Base-by-base conservation (phyloP, 257 asterid species). In the Euphrasia confusa region DNA sequence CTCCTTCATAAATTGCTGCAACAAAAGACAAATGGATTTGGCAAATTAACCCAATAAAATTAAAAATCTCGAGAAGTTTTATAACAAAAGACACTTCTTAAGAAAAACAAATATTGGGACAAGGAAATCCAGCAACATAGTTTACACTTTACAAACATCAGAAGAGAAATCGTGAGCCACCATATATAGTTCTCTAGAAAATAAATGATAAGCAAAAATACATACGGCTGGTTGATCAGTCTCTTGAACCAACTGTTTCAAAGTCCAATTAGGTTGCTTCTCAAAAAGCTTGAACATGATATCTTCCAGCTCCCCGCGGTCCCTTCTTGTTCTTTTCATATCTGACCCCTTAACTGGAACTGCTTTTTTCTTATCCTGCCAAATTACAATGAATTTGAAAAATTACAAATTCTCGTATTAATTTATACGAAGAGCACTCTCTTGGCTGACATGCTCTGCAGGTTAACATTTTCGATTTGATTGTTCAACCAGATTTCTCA, bases 1-100 rank as follows among this genome's bases (percentile, higher is more conserved):
- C 85, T 93, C 97, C 68, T 93, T 87, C 84, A 89, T 78, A 71
- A 82, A 83, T 84, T 85, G 97, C 95, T 87, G 96, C 77, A 71
- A 62, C 71, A 49, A 37, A 69, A 62, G 58, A 59, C 35, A 1
- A 8, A 71, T 49, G 39, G 63, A 45, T 60, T 63, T 39, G 58
- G 42, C 10, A 10, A 24, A 17, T 50, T 27, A 39, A 49, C 54
- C 42, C 50, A 44, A 33, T 10, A 50, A 30, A 15, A 54, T 58
- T 39, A 54, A 14, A 54, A 14, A n/a, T n/a, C 12, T 21, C 40
- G 18, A n/a, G 49, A 9, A 39, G 12, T 56, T 13, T 24, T 18
- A 30, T 52, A 33, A 50, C 4, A 37, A 33, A 54, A 56, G 32
- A 7, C 47, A 15, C 10, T 65, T 26, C 33, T 47, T 33, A 24